Base-by-base conservation (phyloP, 768 basidiomycete genomes). In the Boletus barrowsii region DNA sequence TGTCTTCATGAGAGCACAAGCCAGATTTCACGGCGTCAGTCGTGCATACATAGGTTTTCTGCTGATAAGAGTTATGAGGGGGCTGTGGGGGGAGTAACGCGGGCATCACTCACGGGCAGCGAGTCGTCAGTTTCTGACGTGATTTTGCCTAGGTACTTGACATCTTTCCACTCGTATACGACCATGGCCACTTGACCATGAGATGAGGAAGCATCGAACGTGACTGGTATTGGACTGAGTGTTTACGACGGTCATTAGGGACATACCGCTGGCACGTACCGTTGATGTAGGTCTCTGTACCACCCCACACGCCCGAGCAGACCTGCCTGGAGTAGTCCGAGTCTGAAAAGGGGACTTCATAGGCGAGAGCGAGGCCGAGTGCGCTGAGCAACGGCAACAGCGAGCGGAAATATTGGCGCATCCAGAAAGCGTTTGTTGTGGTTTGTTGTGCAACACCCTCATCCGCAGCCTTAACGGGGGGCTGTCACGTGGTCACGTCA, bases 31-130 rank as follows among this genome's bases (percentile, higher is more conserved):
- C 79, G 20, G 91, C 88, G 54, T 79, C 84, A 2, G 90, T 82
- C 3, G 96, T 98, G 73, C 97, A 99, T 29, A 99, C 82, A 62
- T 93, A 99, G 22, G 89, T 90, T 75, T 88, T 92, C 93, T 98
- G 83, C 74, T 79, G 61, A 63, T 66, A 51, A 47, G 54, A 60
- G 22, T 35, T 20, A 42, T 60, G 55, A 67, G 60, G 43, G 55
- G 55, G 58, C 55, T 58, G 54, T 57, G 57, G 18, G 36, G 17
- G 32, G 20, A 52, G 53, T 37, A 42, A 45, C 58, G 41, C 37
- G 32, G 24, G 56, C 22, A 52, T 48, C 56, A 73, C 85, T 82
- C 71, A 93, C 88, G 59, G 88, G 88, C 47, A 87, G 64, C 51
- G 75, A 74, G 37, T 82, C 79, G 57, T 83, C 78, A 6, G 67